Evolutionary conservation across 2,329 filamentous ascomycete species (phyloP), one percentile per base, ranked within the genome.

Genomic region (Keithomyces neogunnii): DNA sequence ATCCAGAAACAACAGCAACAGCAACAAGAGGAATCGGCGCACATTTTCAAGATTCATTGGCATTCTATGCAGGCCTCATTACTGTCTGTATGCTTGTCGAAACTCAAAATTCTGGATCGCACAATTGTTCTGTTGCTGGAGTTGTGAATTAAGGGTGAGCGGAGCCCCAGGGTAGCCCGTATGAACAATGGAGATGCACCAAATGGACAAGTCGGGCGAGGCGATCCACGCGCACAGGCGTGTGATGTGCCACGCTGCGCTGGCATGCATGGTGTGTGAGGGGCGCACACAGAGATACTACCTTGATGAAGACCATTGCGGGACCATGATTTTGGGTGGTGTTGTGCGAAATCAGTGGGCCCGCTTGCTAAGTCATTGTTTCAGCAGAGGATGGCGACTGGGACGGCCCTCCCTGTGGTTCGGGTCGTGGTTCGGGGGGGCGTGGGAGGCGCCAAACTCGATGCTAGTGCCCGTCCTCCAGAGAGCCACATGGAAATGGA

Each of bases 381-480:
- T 10, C 40, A 26, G 40, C 13, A 8, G 40, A 28, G 30, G 7
- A 30, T 28, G 28, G 40, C 9, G 8, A 35, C 11, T 6, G 44
- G 44, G 32, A 2, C 19, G 47, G 36, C 13, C 36, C 35, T 32
- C 30, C 3, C 35, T 48, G 47, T 40, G n/a, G 40, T 11, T 33
- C 48, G 48, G 48, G 38, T 44, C 40, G 39, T 33, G 29, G 48
- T 13, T 43, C 48, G 48, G 48, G 38, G 48, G 48, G 38, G 31
- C 39, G 39, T n/a, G n/a, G 48, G 48, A 45, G 48, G 48, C 48
- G 48, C 38, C 38, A 49, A 45, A 49, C 48, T 49, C 48, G 30
- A 44, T 43, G 39, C 48, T 49, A 49, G 48, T 35, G 48, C 39
- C 48, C 48, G 40, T 48, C 32, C 11, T 28, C 6, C 8, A 10